phyloP scores from a whole-genome alignment of 495 filamentous ascomycete genomes.

The Penicillium roqueforti region DNA sequence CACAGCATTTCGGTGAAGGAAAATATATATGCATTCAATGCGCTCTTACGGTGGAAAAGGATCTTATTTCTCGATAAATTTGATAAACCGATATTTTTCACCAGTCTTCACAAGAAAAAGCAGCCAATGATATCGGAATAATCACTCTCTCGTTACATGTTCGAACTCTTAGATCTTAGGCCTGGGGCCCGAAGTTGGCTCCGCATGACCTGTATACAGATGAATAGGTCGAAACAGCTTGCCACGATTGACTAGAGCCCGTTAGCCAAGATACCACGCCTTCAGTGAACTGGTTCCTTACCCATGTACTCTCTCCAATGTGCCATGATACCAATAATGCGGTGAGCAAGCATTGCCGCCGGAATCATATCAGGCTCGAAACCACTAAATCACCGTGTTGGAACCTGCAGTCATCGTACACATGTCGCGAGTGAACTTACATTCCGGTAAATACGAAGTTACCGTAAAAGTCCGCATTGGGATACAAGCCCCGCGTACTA shows the following conservation, averaged over 20 bases:
- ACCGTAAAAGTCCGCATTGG: constrained; percentile 57
- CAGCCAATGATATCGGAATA: background rate
- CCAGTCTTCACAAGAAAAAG: background rate
- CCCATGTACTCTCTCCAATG: constrained; percentile 44
- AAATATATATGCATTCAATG: background rate
- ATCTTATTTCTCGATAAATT: background rate
- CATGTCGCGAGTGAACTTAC: constrained; percentile 17
- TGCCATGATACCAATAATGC: constrained; percentile 39
- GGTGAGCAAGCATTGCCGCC: constrained; percentile 31
- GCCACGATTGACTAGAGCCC: constrained; percentile 23
- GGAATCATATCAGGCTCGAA: constrained; percentile 37
- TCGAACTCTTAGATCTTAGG: constrained; percentile 12
- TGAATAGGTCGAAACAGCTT: constrained; percentile 33
- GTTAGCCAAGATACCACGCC: background rate
- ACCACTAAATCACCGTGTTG: constrained; percentile 18
- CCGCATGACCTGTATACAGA: constrained; percentile 24
- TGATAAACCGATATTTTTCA: no score
- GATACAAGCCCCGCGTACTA: constrained; percentile 40
- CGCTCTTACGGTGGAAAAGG: background rate
- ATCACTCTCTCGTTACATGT: background rate
- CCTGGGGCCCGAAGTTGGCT: background rate
- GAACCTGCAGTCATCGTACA: background rate
- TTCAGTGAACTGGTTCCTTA: constrained; percentile 15
- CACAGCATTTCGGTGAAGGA: background rate
- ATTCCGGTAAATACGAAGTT: constrained; percentile 54